Evolutionary conservation across 495 filamentous ascomycete genomes (phyloP), one percentile per base, ranked within the genome.

Genomic region (Penicillium cosmopolitanum): DNA sequence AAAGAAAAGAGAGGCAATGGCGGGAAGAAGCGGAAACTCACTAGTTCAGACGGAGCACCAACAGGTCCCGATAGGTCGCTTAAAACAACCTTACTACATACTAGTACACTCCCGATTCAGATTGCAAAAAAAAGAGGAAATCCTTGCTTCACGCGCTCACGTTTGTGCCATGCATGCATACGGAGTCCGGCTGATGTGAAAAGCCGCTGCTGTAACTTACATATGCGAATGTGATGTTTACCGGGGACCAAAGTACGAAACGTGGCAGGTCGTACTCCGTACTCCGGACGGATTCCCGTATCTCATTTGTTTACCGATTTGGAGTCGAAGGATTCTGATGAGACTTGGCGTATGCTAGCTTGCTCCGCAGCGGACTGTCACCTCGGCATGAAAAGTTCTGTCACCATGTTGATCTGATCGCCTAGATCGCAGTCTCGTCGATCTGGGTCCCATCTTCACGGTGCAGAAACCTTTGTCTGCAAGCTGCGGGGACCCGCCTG

Each of bases 331-430:
- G 42, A 44, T 16, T 44, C 16, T 44, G 42, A 44, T 19, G 15
- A 44, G 16, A 44, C 42, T 38, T n/a, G 11, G 42, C 42, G 5
- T 18, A 19, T 23, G 11, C 46, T n/a, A 46, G 42, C n/a, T n/a
- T 44, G 42, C 16, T 44, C 42, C 42, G 42, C 16, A 44, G 8
- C 38, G 21, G 52, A 55, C 52, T 28, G 52, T 50, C 34, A 56
- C 43, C 35, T 35, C 54, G 43, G 42, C 33, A 35, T 6, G 44
- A 40, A 38, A 47, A 56, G 54, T 47, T 56, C 44, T 34, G 44
- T 56, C 36, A 47, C 21, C 46, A 21, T 51, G 53, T 51, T 52
- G 53, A 61, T 46, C 47, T 35, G 53, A 61, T 53, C 43, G 42
- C 34, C 23, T 23, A 28, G 58, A 56, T 61, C 35, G 46, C 50